Conservation (phyloP, 257 asterid species). For the Solanum microdontum region DNA sequence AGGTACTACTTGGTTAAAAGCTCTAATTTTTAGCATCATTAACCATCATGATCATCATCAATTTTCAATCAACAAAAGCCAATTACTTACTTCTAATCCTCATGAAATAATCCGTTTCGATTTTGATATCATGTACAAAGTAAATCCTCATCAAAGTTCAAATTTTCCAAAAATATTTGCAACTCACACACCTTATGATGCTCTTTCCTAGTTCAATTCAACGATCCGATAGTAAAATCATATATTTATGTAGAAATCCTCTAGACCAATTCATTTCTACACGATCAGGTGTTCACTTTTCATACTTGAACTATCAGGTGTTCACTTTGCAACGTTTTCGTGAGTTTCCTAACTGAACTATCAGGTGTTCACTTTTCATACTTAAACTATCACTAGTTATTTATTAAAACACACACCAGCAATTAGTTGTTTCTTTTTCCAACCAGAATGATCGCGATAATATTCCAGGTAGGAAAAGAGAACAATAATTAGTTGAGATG, state of each 20-base stretch:
- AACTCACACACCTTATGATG: background rate
- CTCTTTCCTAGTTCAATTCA: background rate
- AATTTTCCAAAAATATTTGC: background rate
- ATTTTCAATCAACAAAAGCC: background rate
- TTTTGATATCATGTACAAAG: background rate
- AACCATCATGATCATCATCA: background rate
- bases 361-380: too few species aligned
- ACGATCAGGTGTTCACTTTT: background rate
- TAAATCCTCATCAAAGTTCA: background rate
- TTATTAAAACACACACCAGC: too few species aligned
- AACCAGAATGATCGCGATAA: too few species aligned
- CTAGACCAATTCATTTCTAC: background rate
- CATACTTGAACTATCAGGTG: too few species aligned
- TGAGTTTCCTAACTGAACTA: too few species aligned
- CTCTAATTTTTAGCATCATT: conserved; percentile 11
- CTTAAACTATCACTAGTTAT: too few species aligned
- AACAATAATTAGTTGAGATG: too few species aligned
- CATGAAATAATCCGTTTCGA: background rate
- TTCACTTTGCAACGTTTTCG: too few species aligned
- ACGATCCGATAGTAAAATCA: background rate
- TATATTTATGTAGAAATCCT: background rate
- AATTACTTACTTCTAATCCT: conserved; percentile 1
- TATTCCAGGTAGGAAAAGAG: too few species aligned
- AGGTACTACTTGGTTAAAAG: conserved; percentile 25
- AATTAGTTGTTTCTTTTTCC: too few species aligned